phyloP scores from a whole-genome alignment of 805 yeast species.

The Suhomyces faveliae region DNA sequence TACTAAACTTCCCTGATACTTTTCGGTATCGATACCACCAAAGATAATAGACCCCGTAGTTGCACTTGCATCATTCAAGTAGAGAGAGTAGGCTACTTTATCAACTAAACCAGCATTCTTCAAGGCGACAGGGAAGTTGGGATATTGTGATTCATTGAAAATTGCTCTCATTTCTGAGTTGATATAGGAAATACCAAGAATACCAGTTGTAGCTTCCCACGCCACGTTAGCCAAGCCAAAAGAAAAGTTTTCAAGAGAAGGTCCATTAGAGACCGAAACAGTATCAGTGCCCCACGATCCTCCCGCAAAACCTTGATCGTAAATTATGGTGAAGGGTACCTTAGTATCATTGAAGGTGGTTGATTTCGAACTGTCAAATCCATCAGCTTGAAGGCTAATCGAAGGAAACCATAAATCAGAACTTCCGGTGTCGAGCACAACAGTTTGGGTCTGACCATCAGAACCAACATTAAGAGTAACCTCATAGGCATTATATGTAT shows the following conservation, averaged over 20 bases:
- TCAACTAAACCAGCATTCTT: constrained; percentile 27
- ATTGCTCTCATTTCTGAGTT: not conserved
- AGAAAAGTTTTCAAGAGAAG: constrained; percentile 7
- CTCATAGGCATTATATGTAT: too few species aligned
- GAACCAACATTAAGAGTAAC: constrained; percentile 11
- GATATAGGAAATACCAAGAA: constrained; percentile 8
- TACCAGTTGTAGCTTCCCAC: constrained; percentile 10
- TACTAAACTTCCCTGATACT: constrained; percentile 16
- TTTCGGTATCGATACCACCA: constrained; percentile 31
- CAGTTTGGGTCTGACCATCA: constrained; percentile 6
- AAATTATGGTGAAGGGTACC: constrained; percentile 3
- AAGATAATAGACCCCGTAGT: constrained; percentile 23
- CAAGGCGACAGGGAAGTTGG: constrained; percentile 19
- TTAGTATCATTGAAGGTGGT: constrained; percentile 5
- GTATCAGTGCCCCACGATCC: constrained; percentile 9
- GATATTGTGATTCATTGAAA: not conserved
- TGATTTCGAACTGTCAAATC: constrained; percentile 17
- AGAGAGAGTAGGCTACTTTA: constrained; percentile 24
- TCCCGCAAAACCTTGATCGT: constrained; percentile 21
- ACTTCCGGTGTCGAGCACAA: constrained; percentile 15
- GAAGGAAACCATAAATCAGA: constrained; percentile 11
- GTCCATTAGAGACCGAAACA: constrained; percentile 7
- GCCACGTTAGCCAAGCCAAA: constrained; percentile 10
- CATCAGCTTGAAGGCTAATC: constrained; percentile 7
- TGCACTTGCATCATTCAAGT: constrained; percentile 17